Base-by-base conservation (phyloP, 2,329 filamentous ascomycete species). In the Botrytis paeoniae region DNA sequence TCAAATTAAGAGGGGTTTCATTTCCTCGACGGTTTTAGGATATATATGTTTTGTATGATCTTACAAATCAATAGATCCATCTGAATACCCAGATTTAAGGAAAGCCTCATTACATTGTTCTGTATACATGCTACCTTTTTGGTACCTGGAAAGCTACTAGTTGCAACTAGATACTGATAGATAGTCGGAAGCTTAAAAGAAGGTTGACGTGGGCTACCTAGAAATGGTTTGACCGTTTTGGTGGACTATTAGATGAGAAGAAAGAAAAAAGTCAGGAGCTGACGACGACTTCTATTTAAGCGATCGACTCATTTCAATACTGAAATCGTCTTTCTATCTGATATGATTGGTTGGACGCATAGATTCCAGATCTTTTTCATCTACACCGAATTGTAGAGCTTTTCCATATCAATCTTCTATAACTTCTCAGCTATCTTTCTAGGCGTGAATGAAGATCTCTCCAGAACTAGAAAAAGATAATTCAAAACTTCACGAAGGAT, bases 211-310 rank as follows among this genome's bases (percentile, higher is more conserved):
- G 61, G 61, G 61, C 37, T 39, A 63, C n/a, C 35, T 29, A 57
- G 51, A 14, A 29, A 57, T 29, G n/a, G 14, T 29, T 57, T 57
- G n/a, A 29, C 51, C 51, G 8, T n/a, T 68, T 68, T 29, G 22
- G 45, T 7, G n/a, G n/a, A 51, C 37, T 51, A 29, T 29, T 54
- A 12, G 45, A 68, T 29, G 43, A 54, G 45, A 68, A 29, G n/a
- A 57, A 29, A 29, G 32, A 51, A 37, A 32, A 43, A 51, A 39
- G 29, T 29, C 51, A 32, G n/a, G 41, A 66, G 66, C 66, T 69
- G 66, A 69, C 66, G 66, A 69, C 66, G 66, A 69, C 66, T 69
- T 69, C 66, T 25, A 4, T n/a, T 57, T 32, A 51, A 54, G 63
- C 63, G 63, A 48, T 48, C 41, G 18, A 41, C 29, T 57, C 61